Evolutionary conservation across 495 filamentous ascomycete species (phyloP), one percentile per base, ranked within the genome.

Genomic region (Aspergillus campestris): DNA sequence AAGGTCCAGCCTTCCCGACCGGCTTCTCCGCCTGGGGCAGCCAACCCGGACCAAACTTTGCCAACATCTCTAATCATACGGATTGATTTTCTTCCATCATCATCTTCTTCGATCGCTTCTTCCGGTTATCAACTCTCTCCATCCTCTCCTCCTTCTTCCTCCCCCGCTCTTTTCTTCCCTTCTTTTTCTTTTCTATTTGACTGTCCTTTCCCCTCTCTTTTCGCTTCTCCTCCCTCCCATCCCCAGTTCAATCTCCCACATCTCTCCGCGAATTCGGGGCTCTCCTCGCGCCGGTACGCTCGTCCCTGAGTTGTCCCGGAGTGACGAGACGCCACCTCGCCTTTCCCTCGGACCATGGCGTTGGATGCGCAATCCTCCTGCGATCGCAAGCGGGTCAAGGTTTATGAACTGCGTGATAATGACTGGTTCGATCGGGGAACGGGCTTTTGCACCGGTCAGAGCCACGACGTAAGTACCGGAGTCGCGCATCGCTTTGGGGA

Each of bases 381-480:
- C 71, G 87, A 90, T 67, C 88, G 85, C 77, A 94, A 90, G 75
- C 85, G 92, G 74, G 92, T 98, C 56, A 98, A 98, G 74, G 92
- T 98, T 55, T 98, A 98, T 66, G 92, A 98, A 71, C 78, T 98
- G 51, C 87, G 84, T 57, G 88, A 95, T 67, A 95, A 92, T 76
- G 94, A 98, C 77, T 98, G 92, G 92, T 95, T 89, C 62, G 92
- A 98, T 69, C 76, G 94, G 49, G 92, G 92, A 41, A 98, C 92
- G 13, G 92, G 92, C 37, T 97, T 96, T 65, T 98, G 92, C 65
- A 86, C 77, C 18, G 89, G 88, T 18, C 77, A 79, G 52, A 79
- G 86, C 47, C 67, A 82, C 40, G 77, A 81, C 63, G 89, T 96
- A 79, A 75, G 87, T 71, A 24, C 18, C 18, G 18, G 18, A 24